phyloP scores from a whole-genome alignment of 148 eudicot genomes.

The Silene latifolia region DNA sequence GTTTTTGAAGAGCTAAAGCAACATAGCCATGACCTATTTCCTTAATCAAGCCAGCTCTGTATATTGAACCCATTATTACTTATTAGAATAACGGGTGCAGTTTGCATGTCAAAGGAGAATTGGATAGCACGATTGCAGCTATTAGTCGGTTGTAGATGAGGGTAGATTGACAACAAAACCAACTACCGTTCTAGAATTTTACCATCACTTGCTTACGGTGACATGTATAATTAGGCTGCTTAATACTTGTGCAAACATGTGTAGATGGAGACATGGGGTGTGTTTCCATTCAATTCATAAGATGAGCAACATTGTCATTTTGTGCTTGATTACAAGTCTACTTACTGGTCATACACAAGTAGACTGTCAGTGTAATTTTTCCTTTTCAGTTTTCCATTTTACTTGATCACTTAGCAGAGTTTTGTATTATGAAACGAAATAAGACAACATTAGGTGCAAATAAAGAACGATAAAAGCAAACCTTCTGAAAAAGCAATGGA shows the following conservation, averaged over 20 bases:
- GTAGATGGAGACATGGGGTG: background rate
- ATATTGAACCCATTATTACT: background rate
- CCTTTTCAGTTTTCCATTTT: background rate
- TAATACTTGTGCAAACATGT: background rate
- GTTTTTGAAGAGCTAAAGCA: background rate
- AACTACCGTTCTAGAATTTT: too few species aligned
- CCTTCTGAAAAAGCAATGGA: conserved; percentile 76
- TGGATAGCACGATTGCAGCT: background rate
- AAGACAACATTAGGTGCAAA: background rate
- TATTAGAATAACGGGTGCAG: background rate
- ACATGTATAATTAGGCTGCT: background rate
- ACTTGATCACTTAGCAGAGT: background rate
- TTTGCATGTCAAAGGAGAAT: background rate
- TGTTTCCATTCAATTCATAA: background rate
- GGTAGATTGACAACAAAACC: too few species aligned
- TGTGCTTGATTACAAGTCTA: background rate
- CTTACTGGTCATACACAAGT: background rate
- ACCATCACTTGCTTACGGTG: background rate
- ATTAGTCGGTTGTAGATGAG: too few species aligned
- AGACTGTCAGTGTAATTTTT: background rate
- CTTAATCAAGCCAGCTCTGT: background rate
- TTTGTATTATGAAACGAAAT: background rate
- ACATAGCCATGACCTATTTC: background rate
- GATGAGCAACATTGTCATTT: background rate
- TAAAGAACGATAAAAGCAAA: conserved; percentile 21